Conservation (phyloP, 1,284 basidiomycete species). For the Omphalotus olearius region DNA sequence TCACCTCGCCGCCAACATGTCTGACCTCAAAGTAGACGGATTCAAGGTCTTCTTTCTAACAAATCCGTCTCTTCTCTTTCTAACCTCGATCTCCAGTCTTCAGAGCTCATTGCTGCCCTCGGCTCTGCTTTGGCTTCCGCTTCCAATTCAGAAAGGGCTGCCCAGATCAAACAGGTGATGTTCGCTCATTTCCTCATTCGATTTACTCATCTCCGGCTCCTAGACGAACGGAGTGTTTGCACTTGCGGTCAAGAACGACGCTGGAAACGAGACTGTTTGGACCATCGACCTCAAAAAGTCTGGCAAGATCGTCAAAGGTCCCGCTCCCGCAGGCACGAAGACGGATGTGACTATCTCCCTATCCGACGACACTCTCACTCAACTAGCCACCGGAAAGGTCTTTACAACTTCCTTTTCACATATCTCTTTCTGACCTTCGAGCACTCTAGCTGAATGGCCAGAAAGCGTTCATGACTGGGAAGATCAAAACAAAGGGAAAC, state of each 20-base stretch:
- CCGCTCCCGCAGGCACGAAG: constrained; percentile 63
- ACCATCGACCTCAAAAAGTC: constrained; percentile 97
- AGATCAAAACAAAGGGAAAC: constrained; percentile 82
- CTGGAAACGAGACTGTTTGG: constrained; percentile 78
- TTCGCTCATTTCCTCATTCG: not conserved
- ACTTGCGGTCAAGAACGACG: constrained; percentile 77
- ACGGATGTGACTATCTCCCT: constrained; percentile 77
- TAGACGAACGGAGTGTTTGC: constrained; percentile 94
- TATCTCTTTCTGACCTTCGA: not conserved
- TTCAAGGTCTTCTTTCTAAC: constrained; percentile 39
- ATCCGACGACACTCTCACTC: constrained; percentile 64
- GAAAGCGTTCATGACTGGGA: constrained; percentile 93
- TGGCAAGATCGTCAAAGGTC: constrained; percentile 77
- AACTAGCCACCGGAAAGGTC: constrained; percentile 70
- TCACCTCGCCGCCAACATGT: constrained; percentile 32
- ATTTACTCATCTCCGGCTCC: constrained; percentile 5
- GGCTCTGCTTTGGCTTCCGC: constrained; percentile 58
- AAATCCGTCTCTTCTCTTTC: not conserved
- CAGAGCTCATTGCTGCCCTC: constrained; percentile 65
- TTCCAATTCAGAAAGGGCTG: constrained; percentile 72
- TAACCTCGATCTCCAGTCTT: constrained; percentile 44
- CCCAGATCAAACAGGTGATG: constrained; percentile 83
- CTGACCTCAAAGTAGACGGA: constrained; percentile 52
- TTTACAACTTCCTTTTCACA: constrained; percentile 15
- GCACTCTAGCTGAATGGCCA: constrained; percentile 70